These are phyloP conservation scores for Leucocoprinus birnbaumii DNA, from an alignment of 768 basidiomycete genomes.

Conservation along the genomic window DNA sequence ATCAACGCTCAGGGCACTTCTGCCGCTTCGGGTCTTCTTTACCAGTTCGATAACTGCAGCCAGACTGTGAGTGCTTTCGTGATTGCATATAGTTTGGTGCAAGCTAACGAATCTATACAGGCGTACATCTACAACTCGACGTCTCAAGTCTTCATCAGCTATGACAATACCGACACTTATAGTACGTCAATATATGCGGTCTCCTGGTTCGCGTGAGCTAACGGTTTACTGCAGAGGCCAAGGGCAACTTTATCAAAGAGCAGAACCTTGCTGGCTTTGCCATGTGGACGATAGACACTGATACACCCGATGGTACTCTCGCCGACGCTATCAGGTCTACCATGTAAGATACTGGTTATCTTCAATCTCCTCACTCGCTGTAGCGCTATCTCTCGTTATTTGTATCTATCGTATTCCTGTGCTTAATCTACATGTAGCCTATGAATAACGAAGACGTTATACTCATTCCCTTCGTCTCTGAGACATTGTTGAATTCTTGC, in stretches of 20 bases:
- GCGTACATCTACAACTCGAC: slow-evolving; percentile 58
- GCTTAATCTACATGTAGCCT: background rate
- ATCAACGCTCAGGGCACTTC: slow-evolving; percentile 38
- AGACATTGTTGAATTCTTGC: too few relatives aligned
- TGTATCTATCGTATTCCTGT: background rate
- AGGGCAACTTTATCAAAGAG: slow-evolving; percentile 54
- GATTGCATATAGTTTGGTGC: background rate
- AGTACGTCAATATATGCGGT: slow-evolving; percentile 19
- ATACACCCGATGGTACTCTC: slow-evolving; percentile 49
- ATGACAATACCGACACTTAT: slow-evolving; percentile 58
- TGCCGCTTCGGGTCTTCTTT: slow-evolving; percentile 41
- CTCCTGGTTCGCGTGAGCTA: background rate
- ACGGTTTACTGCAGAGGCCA: slow-evolving; percentile 29
- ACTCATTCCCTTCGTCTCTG: too few relatives aligned
- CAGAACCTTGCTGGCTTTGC: slow-evolving; percentile 52
- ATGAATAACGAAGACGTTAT: background rate
- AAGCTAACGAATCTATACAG: slow-evolving; percentile 27
- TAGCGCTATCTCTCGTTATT: background rate
- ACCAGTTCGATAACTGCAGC: slow-evolving; percentile 57
- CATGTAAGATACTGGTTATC: slow-evolving; percentile 19
- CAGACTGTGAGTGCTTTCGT: slow-evolving; percentile 62
- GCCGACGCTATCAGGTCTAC: slow-evolving; percentile 48
- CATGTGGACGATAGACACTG: slow-evolving; percentile 65
- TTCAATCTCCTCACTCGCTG: background rate
- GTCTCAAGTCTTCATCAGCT: slow-evolving; percentile 56